Base-by-base conservation (phyloP, 31 red algal species). In the Odonthalia washingtoniensis region DNA sequence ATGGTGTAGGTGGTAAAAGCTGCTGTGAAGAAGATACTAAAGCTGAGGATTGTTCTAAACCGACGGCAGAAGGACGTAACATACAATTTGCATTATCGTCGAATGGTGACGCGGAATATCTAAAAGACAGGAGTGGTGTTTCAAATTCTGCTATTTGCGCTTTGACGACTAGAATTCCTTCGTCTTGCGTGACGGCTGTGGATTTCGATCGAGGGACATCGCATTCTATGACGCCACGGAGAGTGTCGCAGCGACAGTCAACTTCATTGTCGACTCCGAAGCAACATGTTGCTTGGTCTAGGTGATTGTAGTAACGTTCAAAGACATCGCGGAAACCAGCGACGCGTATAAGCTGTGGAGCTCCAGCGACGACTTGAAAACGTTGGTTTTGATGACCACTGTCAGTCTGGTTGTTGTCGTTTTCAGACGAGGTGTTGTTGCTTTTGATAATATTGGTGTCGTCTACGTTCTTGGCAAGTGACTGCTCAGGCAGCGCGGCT, bases 91-190 rank as follows among this genome's bases (percentile, higher is more conserved):
- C 21, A 46, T 90, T 70, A 32, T 70, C 77, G 26, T 83, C 77
- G 42, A 65, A 74, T 12, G 78, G 33, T 40, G 32, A n/a, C 1
- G 77, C 67, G 9, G 49, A 57, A 57, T 57, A 57, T 14, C 49
- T 39, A 32, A 90, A 33, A 5, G 76, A 24, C 65, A 90, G 41
- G 31, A 53, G 79, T 61, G 87, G 87, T 5, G 87, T 83, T 72
- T 90, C 78, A 76, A 75, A 90, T 34, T 90, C 87, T 16, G 77
- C 87, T 46, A 90, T 76, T 31, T 73, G 80, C 30, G 78, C 87
- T 17, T 39, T 65, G 77, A 90, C 77, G 32, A 69, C 74, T 5
- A 90, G 76, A 30, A 37, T 63, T 21, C 74, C 82, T 12, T 27
- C 68, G 27, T 9, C 18, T 27, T 46, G 35, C 24, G 40, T 57